These are phyloP conservation scores for Amaranthus palmeri DNA, from an alignment of 148 eudicot species.

Conservation along the genomic window DNA sequence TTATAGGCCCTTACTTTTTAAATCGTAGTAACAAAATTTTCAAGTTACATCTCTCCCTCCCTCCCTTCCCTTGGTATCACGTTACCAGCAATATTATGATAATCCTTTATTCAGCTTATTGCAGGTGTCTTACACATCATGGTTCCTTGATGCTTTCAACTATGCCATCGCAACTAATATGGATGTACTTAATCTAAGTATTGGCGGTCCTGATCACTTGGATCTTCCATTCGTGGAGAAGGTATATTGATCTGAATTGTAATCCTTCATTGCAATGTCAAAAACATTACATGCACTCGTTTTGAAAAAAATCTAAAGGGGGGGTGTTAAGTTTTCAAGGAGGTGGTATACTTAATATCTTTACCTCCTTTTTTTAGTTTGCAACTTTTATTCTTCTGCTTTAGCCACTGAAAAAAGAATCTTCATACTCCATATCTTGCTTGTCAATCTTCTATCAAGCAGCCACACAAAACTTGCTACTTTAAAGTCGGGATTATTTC, in stretches of 20 bases:
- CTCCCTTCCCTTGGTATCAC: slow-evolving; percentile 4
- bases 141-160: slow-evolving; percentile 99
- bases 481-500: too few species aligned
- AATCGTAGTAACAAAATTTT: background rate
- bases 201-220: slow-evolving; percentile 97
- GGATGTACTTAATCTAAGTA: slow-evolving; percentile 97
- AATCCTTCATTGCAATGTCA: background rate
- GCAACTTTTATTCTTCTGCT: background rate
- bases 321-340: background rate
- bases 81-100: slow-evolving; percentile 49
- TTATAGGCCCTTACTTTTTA: background rate
- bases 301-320: too few species aligned
- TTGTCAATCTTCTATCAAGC: background rate
- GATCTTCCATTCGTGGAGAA: slow-evolving; percentile 99
- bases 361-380: background rate
- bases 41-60: background rate
- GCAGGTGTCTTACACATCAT: slow-evolving; percentile 99
- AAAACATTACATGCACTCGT: background rate
- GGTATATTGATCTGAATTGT: slow-evolving; percentile 38
- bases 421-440: background rate
- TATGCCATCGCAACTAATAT: slow-evolving; percentile 97
- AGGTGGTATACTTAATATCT: background rate
- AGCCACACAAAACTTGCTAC: too few species aligned
- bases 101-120: slow-evolving; percentile 91
- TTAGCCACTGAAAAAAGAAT: background rate